Base-by-base conservation (phyloP, 176 grass and related monocot species). In the Ensete ventricosum region DNA sequence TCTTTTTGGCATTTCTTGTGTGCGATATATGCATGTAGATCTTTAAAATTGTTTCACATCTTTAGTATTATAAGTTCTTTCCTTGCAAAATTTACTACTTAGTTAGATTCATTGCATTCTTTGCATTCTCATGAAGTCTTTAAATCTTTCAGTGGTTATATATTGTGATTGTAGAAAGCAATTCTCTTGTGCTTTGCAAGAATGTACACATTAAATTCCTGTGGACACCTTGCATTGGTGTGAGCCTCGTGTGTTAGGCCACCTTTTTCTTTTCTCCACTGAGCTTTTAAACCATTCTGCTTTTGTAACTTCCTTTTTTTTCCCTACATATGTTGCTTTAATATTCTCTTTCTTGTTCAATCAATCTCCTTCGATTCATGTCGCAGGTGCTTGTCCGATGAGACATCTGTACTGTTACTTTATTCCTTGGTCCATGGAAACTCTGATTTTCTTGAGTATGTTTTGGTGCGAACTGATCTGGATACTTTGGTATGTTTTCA, bases 371-470 rank as follows among this genome's bases (percentile, higher is more conserved):
- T 74, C 11, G 0, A 29, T 77, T 77, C n/a, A 70, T 79, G 16
- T 71, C 25, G 29, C 84, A 97, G 90, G 82, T 90, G 58, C 82
- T 97, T 97, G 79, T 87, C 87, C 64, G 84, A 99, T 54, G 95
- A 99, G 84, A 87, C 76, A 57, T 86, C 95, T 23, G 88, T 99
- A 64, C 65, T 99, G 9, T 83, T 99, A 51, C 90, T 99, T 43
- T 99, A 99, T 87, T 99, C 88, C 17, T 85, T 99, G 80, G 90
- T 94, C 55, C 90, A 94, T 87, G 95, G 90, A 77, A 99, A 99
- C 73, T 88, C 83, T 69, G 86, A 99, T 77, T 99, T 99, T 85
- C 84, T 94, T 51, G 95, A 99, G 73, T 99, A 99, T 64, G 88
- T 90, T 85, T 80, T 99, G 74, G 95, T 99, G 78, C 95, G 95